These are phyloP conservation scores for Neurospora tetrasperma DNA, from an alignment of 495 filamentous ascomycete genomes.

Conservation along the genomic window DNA sequence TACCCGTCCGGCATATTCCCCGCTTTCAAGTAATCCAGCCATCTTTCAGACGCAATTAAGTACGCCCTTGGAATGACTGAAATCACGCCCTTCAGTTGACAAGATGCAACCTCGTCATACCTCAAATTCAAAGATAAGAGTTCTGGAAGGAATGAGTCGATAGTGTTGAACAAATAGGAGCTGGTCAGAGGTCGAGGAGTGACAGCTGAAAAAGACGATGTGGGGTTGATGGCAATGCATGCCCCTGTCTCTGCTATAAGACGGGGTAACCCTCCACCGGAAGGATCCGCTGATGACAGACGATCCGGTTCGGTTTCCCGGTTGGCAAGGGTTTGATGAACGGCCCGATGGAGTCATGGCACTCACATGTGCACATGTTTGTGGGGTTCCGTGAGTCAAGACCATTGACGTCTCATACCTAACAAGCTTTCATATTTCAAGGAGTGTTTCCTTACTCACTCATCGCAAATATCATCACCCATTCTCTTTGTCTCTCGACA, in stretches of 20 bases:
- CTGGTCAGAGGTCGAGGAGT: not conserved
- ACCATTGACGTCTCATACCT: not conserved
- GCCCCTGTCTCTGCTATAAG: not conserved
- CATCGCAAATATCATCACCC: too few species aligned
- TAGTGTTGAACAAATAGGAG: too few species aligned
- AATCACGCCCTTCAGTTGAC: not conserved
- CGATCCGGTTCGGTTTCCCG: not conserved
- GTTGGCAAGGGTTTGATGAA: not conserved
- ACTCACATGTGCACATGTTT: not conserved
- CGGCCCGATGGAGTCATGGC: not conserved
- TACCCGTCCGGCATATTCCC: not conserved
- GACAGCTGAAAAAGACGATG: not conserved
- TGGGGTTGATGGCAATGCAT: not conserved
- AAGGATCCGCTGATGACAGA: not conserved
- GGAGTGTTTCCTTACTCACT: not conserved
- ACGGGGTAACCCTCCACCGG: too few species aligned
- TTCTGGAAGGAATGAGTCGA: not conserved
- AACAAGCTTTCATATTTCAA: not conserved
- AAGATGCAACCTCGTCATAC: not conserved
- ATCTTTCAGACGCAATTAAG: too few species aligned
- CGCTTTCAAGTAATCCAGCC: not conserved
- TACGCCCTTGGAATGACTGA: not conserved
- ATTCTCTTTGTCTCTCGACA: too few species aligned
- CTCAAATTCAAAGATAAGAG: not conserved
- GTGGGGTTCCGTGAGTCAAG: not conserved